A percentile compares a stretch with the other conserved stretches of the same genome.
Conservation (phyloP, 1,284 basidiomycete genomes). For the Athelia psychrophila region DNA sequence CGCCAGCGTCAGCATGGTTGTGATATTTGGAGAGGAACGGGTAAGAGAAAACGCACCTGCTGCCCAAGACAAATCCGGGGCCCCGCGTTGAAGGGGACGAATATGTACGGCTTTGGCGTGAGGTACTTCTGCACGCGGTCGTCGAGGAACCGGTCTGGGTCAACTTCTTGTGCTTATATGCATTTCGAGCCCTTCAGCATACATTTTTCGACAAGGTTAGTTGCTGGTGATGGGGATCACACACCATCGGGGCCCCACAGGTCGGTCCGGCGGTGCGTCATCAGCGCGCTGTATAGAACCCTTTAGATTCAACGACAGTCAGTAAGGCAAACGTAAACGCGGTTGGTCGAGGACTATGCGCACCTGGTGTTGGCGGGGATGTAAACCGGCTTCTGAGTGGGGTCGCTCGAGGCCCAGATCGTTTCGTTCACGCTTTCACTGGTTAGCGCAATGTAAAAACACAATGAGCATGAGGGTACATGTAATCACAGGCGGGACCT, state of each 20-base stretch:
- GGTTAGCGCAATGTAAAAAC: neutral
- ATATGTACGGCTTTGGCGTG: constrained; percentile 38
- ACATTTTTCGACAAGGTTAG: neutral
- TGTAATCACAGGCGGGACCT: too few relatives aligned
- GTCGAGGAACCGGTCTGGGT: constrained; percentile 51
- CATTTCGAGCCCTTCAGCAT: constrained; percentile 13
- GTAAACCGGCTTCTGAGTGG: constrained; percentile 5
- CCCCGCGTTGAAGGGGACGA: constrained; percentile 45
- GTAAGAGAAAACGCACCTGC: constrained; percentile 26
- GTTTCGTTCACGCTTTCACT: neutral
- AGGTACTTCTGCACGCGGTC: constrained; percentile 34
- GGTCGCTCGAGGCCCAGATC: neutral
- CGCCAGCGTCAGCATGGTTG: neutral
- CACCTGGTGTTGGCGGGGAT: constrained; percentile 6
- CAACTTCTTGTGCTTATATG: constrained; percentile 36
- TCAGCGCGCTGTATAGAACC: constrained; percentile 27
- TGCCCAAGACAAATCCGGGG: constrained; percentile 49
- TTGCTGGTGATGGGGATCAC: neutral
- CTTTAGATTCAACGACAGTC: constrained; percentile 12
- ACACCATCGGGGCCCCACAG: constrained; percentile 39
- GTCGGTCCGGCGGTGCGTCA: constrained; percentile 31
- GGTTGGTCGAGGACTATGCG: constrained; percentile 9
- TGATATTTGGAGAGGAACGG: neutral
- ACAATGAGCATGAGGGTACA: neutral
- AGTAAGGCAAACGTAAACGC: constrained; percentile 2